A percentile compares a stretch with the other conserved stretches of the same genome.
These are phyloP conservation scores for Lactarius indigo DNA, from an alignment of 768 basidiomycete species.

Conservation along the genomic window DNA sequence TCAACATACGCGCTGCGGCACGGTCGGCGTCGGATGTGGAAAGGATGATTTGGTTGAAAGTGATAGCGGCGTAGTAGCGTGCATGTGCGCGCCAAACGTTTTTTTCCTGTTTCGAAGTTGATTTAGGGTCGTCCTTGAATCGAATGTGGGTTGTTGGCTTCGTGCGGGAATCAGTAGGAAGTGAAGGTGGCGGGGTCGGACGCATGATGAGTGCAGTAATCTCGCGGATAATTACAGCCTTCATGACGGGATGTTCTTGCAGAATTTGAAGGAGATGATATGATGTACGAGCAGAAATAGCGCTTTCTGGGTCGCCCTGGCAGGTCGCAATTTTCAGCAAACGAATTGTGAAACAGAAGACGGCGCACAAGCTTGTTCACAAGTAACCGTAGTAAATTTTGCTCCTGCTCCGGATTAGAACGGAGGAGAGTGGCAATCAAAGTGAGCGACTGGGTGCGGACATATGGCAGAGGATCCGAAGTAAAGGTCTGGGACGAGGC, in stretches of 20 bases:
- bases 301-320: slow-evolving; percentile 86
- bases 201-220: slow-evolving; percentile 75
- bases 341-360: not conserved
- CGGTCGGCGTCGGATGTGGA: slow-evolving; percentile 54
- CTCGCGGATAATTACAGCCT: slow-evolving; percentile 82
- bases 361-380: slow-evolving; percentile 85
- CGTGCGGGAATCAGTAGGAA: slow-evolving; percentile 11
- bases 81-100: slow-evolving; percentile 62
- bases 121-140: slow-evolving; percentile 40
- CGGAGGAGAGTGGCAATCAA: slow-evolving; percentile 77
- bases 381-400: slow-evolving; percentile 87
- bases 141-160: slow-evolving; percentile 46
- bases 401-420: slow-evolving; percentile 95
- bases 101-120: slow-evolving; percentile 34
- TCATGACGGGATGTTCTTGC: slow-evolving; percentile 92
- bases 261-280: slow-evolving; percentile 86
- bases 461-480: slow-evolving; percentile 81
- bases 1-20: slow-evolving; percentile 70
- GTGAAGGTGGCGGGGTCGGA: slow-evolving; percentile 42
- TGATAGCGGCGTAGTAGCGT: slow-evolving; percentile 89
- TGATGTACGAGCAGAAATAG: slow-evolving; percentile 85
- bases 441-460: slow-evolving; percentile 78
- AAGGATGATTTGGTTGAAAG: slow-evolving; percentile 90
- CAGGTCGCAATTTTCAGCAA: not conserved
- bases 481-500: slow-evolving; percentile 56